phyloP scores from a whole-genome alignment of 495 filamentous ascomycete species.

The Daldinia caldariorum region DNA sequence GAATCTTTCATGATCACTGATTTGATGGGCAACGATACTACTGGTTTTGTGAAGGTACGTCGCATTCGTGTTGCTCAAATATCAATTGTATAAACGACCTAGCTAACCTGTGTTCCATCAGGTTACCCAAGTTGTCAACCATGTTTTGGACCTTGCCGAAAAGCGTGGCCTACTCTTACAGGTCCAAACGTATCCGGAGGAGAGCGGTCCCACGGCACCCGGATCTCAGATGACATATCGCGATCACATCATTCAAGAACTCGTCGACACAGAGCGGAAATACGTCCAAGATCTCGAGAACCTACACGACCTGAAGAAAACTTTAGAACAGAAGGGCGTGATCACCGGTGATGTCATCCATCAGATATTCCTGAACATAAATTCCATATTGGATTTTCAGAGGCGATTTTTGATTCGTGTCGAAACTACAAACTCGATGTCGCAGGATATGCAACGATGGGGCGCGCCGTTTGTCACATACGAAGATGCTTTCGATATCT shows the following conservation, averaged over 20 bases:
- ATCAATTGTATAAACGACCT: background rate
- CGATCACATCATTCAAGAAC: conserved; percentile 86
- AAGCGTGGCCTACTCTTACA: conserved; percentile 73
- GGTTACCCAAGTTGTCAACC: conserved; percentile 80
- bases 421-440: conserved; percentile 89
- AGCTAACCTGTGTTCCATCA: conserved; percentile 40
- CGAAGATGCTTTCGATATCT: conserved; percentile 85
- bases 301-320: conserved; percentile 90
- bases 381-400: conserved; percentile 93
- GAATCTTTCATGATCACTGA: conserved; percentile 94
- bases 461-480: conserved; percentile 80
- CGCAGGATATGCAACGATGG: conserved; percentile 86
- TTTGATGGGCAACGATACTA: conserved; percentile 91
- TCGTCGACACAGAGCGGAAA: conserved; percentile 93
- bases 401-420: conserved; percentile 93
- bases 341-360: conserved; percentile 91
- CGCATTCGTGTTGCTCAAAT: background rate
- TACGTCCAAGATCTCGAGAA: conserved; percentile 99
- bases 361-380: conserved; percentile 95
- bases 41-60: conserved; percentile 92
- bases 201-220: conserved; percentile 55
- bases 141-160: conserved; percentile 87
- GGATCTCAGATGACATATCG: conserved; percentile 75
- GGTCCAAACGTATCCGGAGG: conserved; percentile 58
- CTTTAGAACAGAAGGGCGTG: conserved; percentile 84